A percentile compares a stretch with the other conserved stretches of the same genome.
Evolutionary conservation across 2,329 filamentous ascomycete species (phyloP).

Genomic region (Pyricularia sp.): DNA sequence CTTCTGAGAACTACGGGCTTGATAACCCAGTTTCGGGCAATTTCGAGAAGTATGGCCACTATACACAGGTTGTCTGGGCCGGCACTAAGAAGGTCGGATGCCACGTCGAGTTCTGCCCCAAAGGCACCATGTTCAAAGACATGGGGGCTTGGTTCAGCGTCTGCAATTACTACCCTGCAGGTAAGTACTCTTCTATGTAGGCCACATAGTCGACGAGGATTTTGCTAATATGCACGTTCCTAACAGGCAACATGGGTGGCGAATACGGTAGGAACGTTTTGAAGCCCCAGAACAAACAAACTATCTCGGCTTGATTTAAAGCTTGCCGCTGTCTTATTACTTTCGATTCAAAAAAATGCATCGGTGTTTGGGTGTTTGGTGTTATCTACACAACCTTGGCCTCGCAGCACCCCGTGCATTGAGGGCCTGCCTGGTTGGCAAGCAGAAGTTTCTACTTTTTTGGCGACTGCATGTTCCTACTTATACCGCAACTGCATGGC

Average conservation of each 20-base stretch:
- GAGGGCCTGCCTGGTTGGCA: neutral
- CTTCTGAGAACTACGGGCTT: conserved; percentile 47
- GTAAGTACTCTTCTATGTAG: conserved; percentile 36
- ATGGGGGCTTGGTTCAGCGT: conserved; percentile 66
- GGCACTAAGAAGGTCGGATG: conserved; percentile 54
- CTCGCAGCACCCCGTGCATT: neutral
- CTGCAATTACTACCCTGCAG: conserved; percentile 75
- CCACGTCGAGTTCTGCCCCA: conserved; percentile 42
- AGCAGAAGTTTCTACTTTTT: neutral
- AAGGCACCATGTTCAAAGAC: conserved; percentile 33
- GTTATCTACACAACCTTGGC: neutral
- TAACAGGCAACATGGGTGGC: conserved; percentile 42
- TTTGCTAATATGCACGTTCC: conserved; percentile 10
- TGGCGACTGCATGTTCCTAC: neutral
- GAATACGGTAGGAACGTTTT: conserved; percentile 40
- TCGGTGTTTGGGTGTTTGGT: neutral
- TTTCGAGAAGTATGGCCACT: conserved; percentile 65
- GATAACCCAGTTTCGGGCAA: conserved; percentile 47
- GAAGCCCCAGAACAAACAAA: conserved; percentile 25
- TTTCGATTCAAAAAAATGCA: neutral
- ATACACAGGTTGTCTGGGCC: conserved; percentile 68
- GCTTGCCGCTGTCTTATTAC: neutral
- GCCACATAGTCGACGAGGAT: neutral
- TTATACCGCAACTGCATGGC: conserved; percentile 4
- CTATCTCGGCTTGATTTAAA: conserved; percentile 12